Evolutionary conservation across 202 grass and related monocot genomes (phyloP).

Genomic region (Carex sylvatica): DNA sequence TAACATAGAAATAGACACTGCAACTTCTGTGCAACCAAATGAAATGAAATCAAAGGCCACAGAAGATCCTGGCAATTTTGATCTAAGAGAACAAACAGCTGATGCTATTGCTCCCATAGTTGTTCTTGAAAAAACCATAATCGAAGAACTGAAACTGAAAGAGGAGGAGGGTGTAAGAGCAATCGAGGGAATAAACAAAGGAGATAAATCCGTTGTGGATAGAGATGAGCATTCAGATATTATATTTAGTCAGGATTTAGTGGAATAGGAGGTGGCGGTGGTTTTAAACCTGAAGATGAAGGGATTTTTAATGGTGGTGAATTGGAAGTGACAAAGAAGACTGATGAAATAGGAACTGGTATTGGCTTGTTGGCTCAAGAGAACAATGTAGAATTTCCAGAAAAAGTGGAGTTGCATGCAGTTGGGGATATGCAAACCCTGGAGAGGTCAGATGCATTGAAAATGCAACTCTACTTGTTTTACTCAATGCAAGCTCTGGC

Average conservation of each 20-base stretch:
- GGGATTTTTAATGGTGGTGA: neutral
- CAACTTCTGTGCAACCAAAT: constrained; percentile 49
- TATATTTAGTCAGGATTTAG: constrained; percentile 69
- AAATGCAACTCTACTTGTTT: constrained; percentile 33
- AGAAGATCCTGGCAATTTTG: constrained; percentile 28
- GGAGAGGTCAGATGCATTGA: neutral
- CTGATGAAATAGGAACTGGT: neutral
- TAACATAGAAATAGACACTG: constrained; percentile 81
- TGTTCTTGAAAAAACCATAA: constrained; percentile 36
- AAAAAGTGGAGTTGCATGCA: constrained; percentile 20
- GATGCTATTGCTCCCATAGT: constrained; percentile 29
- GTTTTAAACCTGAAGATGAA: neutral
- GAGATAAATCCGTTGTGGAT: constrained; percentile 42
- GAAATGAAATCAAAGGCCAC: constrained; percentile 18
- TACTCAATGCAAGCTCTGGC: constrained; percentile 36
- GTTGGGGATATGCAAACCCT: constrained; percentile 26
- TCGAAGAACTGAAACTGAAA: constrained; percentile 26
- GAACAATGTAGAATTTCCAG: neutral
- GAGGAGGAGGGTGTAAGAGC: constrained; percentile 37
- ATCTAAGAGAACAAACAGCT: constrained; percentile 29
- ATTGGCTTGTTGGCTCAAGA: constrained; percentile 27
- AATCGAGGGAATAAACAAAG: constrained; percentile 45
- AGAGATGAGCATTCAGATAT: constrained; percentile 66
- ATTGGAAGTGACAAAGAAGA: constrained; percentile 1
- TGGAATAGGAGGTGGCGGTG: no score